Evolutionary conservation across 1,284 basidiomycete species (phyloP), one percentile per base, ranked within the genome.

Genomic region (Ustilago trichophora): DNA sequence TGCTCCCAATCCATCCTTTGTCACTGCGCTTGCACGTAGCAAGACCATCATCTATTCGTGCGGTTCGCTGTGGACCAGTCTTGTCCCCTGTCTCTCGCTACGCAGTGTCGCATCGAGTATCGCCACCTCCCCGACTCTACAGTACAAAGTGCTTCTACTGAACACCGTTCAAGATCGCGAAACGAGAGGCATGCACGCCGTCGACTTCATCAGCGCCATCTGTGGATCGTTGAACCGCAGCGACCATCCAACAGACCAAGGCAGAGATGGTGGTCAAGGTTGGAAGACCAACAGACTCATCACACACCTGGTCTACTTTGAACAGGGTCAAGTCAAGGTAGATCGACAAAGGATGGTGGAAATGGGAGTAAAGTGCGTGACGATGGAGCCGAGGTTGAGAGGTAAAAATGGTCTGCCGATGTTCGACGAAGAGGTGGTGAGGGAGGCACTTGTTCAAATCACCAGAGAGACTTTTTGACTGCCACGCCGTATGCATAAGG

Each of bases 151-250:
- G 12, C 83, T 98, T 25, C 85, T 98, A 1, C 83, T 98, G 52
- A 98, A 98, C 80, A 85, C 88, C 13, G 86, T 85, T 59, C 93
- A 93, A 71, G 95, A 98, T 80, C 86, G 95, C 55, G 95, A 98
- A 82, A 97, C 94, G 0, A 85, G 87, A 9, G 90, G 88, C 1
- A 95, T 95, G 81, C 87, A 86, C 2, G 93, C 92, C 0, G 83
- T 87, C 12, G 92, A 96, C 81, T 96, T 95, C 77, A 87, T 96
- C 64, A 83, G 89, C 32, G 87, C 89, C 2, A 90, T 95, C 56
- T 85, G 85, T 4, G 83, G 85, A 27, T 90, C 89, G 16, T 83
- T 95, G 25, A 91, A 92, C 74, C 84, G 52, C 10, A 36, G 32
- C 36, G 58, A 73, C 36, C 42, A 57, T 3, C 68, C 46, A 8